These are phyloP conservation scores for Diaporthe ampelina DNA, from an alignment of 2,329 filamentous ascomycete species.

Conservation along the genomic window DNA sequence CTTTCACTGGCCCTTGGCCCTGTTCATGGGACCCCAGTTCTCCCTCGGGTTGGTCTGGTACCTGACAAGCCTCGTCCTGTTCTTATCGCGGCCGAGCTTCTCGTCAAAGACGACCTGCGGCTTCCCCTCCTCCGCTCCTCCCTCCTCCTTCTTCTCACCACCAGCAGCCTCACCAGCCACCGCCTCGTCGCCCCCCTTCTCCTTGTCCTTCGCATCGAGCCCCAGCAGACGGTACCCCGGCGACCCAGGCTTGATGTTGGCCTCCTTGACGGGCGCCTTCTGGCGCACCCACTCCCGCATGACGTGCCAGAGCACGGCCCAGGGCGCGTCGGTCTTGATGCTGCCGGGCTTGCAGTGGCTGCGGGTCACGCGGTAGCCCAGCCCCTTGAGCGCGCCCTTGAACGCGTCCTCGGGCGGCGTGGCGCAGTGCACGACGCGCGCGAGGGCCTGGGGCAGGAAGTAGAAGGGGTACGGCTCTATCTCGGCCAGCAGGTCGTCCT, in stretches of 20 bases:
- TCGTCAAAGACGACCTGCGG: constrained; percentile 79
- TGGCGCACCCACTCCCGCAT: constrained; percentile 94
- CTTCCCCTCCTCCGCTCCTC: constrained; percentile 50
- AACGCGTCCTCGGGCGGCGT: constrained; percentile 85
- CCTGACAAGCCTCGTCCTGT: constrained; percentile 78
- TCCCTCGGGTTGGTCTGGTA: constrained; percentile 92
- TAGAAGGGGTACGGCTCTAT: constrained; percentile 88
- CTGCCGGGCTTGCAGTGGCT: constrained; percentile 92
- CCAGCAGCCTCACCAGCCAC: constrained; percentile 21
- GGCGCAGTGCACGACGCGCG: constrained; percentile 82
- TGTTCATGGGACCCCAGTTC: constrained; percentile 91
- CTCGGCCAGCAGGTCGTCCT: constrained; percentile 69
- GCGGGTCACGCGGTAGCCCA: constrained; percentile 86
- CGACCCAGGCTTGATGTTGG: constrained; percentile 76
- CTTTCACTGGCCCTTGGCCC: constrained; percentile 57
- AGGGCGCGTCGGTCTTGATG: constrained; percentile 94
- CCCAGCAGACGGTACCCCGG: constrained; percentile 80
- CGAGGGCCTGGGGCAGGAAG: constrained; percentile 80
- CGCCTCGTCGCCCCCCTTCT: background rate
- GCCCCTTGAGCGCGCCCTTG: constrained; percentile 82
- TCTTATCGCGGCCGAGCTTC: constrained; percentile 77
- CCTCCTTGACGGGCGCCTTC: constrained; percentile 81
- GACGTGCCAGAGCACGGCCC: constrained; percentile 90
- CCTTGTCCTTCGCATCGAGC: constrained; percentile 52
- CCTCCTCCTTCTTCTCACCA: constrained; percentile 42